Percentiles rank a stretch among this genome's conserved stretches.
These are phyloP conservation scores for Silybum marianum DNA, from an alignment of 129 eudicot species.

Conservation along the genomic window DNA sequence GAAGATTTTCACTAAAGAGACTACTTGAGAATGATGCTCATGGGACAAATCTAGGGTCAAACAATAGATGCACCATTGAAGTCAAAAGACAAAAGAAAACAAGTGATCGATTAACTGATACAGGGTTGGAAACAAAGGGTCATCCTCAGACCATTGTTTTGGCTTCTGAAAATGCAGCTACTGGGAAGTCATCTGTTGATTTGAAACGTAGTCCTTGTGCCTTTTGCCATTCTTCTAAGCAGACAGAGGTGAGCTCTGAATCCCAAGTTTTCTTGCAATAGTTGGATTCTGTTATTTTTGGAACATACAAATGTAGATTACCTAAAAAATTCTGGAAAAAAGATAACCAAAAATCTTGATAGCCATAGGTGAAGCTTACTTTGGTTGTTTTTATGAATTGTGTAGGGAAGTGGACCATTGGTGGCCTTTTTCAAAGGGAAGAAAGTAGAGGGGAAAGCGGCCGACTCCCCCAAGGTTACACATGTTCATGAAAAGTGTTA, in stretches of 20 bases:
- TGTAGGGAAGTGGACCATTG: conserved; percentile 80
- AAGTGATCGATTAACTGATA: conserved; percentile 21
- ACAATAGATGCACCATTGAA: conserved; percentile 25
- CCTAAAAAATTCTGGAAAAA: not conserved
- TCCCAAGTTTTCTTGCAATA: not conserved
- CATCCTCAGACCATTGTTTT: conserved; percentile 15
- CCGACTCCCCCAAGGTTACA: conserved; percentile 40
- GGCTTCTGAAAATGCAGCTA: conserved; percentile 17
- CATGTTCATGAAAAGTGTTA: conserved; percentile 73
- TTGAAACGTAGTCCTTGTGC: conserved; percentile 52
- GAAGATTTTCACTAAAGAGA: conserved; percentile 30
- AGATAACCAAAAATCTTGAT: not conserved
- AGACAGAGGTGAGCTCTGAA: conserved; percentile 54
- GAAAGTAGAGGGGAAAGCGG: conserved; percentile 42
- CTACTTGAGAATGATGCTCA: conserved; percentile 14
- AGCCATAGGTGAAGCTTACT: not conserved
- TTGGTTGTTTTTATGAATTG: conserved; percentile 10
- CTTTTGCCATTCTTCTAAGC: conserved; percentile 67
- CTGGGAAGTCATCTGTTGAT: conserved; percentile 20
- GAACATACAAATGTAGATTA: not conserved
- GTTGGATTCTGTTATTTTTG: not conserved
- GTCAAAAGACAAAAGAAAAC: conserved; percentile 63
- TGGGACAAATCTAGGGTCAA: conserved; percentile 6
- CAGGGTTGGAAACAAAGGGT: conserved; percentile 10
- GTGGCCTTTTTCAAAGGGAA: conserved; percentile 66